Evolutionary conservation across 2,329 filamentous ascomycete species (phyloP).

Genomic region (Xylaria sp.): DNA sequence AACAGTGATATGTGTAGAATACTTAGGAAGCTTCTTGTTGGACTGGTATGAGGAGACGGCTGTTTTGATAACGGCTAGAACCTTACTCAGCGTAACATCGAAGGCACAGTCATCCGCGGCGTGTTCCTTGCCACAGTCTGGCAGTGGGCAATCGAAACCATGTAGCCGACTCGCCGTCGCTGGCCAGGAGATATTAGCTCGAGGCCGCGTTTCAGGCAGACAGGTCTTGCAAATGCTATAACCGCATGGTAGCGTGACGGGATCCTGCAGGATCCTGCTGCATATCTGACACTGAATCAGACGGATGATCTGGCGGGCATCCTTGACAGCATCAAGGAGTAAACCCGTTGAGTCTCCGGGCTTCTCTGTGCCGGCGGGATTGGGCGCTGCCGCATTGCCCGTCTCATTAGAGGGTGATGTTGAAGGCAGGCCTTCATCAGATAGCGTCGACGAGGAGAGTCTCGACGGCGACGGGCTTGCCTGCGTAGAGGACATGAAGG

Average conservation of each 20-base stretch:
- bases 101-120: constrained; percentile 78
- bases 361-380: constrained; percentile 39
- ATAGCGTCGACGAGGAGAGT: constrained; percentile 37
- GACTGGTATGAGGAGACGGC: constrained; percentile 59
- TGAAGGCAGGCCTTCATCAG: constrained; percentile 36
- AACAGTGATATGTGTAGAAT: constrained; percentile 54
- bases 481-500: constrained; percentile 48
- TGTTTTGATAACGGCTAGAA: constrained; percentile 68
- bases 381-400: constrained; percentile 28
- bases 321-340: constrained; percentile 60
- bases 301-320: constrained; percentile 73
- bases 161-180: constrained; percentile 71
- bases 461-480: constrained; percentile 35
- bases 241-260: constrained; percentile 84
- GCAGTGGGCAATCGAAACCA: constrained; percentile 79
- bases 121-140: constrained; percentile 75
- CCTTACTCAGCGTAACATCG: constrained; percentile 80
- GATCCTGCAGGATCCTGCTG: constrained; percentile 71
- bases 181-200: constrained; percentile 81
- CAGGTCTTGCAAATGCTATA: constrained; percentile 80
- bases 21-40: constrained; percentile 49
- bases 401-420: constrained; percentile 36
- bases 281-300: constrained; percentile 83
- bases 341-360: constrained; percentile 37
- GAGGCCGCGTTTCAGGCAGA: constrained; percentile 71